Percentiles rank a stretch among this genome's conserved stretches.
Conservation (phyloP, 176 grass and related monocot genomes). For the Oryza brachyantha region DNA sequence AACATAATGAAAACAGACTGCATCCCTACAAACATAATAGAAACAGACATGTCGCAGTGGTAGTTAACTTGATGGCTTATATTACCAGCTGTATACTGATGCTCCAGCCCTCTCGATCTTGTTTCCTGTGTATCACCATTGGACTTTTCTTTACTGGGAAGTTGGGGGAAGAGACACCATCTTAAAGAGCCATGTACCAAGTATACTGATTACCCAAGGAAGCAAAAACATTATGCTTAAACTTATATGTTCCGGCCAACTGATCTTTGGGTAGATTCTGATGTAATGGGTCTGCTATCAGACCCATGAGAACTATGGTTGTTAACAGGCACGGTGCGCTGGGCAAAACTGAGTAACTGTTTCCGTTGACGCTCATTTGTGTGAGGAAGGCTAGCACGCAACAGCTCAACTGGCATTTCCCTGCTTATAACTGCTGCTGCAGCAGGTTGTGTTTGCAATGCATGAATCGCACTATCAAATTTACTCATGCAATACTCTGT, state of each 20-base stretch:
- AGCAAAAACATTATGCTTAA: slow-evolving; percentile 25
- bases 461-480: slow-evolving; percentile 59
- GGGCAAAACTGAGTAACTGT: slow-evolving; percentile 65
- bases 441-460: slow-evolving; percentile 27
- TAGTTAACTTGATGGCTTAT: neutral
- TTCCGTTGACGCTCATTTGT: slow-evolving; percentile 72
- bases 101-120: slow-evolving; percentile 5
- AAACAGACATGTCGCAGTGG: neutral
- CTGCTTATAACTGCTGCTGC: slow-evolving; percentile 48
- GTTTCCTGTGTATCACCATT: slow-evolving; percentile 1
- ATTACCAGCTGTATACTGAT: slow-evolving; percentile 26
- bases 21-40: neutral
- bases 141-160: neutral
- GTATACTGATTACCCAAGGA: neutral
- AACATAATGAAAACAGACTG: neutral
- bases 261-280: slow-evolving; percentile 32
- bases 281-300: slow-evolving; percentile 31
- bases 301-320: slow-evolving; percentile 35
- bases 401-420: slow-evolving; percentile 76
- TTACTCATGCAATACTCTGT: slow-evolving; percentile 70
- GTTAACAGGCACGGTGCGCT: slow-evolving; percentile 53
- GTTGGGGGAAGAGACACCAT: neutral
- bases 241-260: slow-evolving; percentile 10
- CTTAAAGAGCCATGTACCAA: neutral
- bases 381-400: slow-evolving; percentile 79